A percentile compares a stretch with the other conserved stretches of the same genome.
Conservation (phyloP, 1,284 basidiomycete species). For the Ustilago tritici region DNA sequence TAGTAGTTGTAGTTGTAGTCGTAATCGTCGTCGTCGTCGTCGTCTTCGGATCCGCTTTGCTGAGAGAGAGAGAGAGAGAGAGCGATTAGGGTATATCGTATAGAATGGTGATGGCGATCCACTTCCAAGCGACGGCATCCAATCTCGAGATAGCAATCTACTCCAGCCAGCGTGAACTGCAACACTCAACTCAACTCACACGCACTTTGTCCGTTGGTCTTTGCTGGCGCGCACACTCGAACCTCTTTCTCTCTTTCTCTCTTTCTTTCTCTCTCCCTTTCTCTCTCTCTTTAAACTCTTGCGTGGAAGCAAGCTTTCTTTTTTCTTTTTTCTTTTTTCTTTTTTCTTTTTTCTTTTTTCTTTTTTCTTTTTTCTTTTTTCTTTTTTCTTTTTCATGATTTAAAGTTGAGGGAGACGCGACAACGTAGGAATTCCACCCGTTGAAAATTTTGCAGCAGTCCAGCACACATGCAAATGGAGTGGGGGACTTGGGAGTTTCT, state of each 20-base stretch:
- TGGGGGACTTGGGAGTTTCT: no score
- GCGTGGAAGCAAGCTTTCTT: slow-evolving; percentile 4
- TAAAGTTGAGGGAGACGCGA: no score
- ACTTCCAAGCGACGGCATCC: neutral
- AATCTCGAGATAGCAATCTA: neutral
- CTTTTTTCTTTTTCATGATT: no score
- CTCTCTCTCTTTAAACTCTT: neutral
- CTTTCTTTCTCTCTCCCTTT: neutral
- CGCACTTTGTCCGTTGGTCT: neutral
- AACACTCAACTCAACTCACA: slow-evolving; percentile 3
- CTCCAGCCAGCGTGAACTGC: neutral
- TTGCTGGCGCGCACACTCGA: neutral
- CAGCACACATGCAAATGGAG: no score
- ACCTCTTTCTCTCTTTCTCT: neutral
- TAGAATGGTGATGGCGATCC: slow-evolving; percentile 1
- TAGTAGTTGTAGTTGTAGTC: neutral
- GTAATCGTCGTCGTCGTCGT: no score
- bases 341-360: no score
- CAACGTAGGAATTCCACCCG: no score
- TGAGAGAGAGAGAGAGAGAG: no score
- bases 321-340: neutral
- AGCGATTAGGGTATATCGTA: neutral
- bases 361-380: neutral
- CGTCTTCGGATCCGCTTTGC: no score
- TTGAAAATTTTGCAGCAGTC: no score